These are phyloP conservation scores for Astathelohania contejeani DNA, from an alignment of 371 early-diverging fungal species.

Conservation along the genomic window DNA sequence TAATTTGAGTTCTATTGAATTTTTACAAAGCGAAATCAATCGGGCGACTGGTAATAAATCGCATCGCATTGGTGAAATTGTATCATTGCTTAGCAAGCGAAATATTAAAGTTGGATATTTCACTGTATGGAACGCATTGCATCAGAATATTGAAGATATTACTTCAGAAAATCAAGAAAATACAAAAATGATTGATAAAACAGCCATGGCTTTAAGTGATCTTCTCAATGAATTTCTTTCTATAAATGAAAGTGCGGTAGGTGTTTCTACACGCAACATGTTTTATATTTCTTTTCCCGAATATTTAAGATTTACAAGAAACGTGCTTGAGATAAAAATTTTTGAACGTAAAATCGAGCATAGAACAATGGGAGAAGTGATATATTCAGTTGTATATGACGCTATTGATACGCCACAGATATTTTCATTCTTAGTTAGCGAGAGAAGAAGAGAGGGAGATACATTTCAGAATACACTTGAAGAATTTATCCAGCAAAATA, in stretches of 20 bases:
- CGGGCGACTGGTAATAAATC: constrained; percentile 6
- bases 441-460: neutral
- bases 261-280: neutral
- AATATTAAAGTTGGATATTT: constrained; percentile 45
- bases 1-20: constrained; percentile 15
- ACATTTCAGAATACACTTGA: neutral
- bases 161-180: constrained; percentile 4
- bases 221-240: neutral
- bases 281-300: constrained; percentile 19
- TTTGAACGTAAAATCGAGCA: neutral
- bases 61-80: constrained; percentile 42
- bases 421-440: constrained; percentile 14
- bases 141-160: constrained; percentile 19
- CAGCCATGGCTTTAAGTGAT: neutral
- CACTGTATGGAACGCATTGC: constrained; percentile 41
- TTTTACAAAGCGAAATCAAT: constrained; percentile 24
- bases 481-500: neutral
- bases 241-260: neutral
- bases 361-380: constrained; percentile 12
- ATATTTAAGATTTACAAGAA: constrained; percentile 13
- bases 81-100: constrained; percentile 27
- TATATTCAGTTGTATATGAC: constrained; percentile 30
- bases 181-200: neutral
- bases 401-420: constrained; percentile 24
- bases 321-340: constrained; percentile 32